Percentiles rank a stretch among this genome's conserved stretches.
Conservation (phyloP, 495 filamentous ascomycete species). For the Penicillium chermesinum region DNA sequence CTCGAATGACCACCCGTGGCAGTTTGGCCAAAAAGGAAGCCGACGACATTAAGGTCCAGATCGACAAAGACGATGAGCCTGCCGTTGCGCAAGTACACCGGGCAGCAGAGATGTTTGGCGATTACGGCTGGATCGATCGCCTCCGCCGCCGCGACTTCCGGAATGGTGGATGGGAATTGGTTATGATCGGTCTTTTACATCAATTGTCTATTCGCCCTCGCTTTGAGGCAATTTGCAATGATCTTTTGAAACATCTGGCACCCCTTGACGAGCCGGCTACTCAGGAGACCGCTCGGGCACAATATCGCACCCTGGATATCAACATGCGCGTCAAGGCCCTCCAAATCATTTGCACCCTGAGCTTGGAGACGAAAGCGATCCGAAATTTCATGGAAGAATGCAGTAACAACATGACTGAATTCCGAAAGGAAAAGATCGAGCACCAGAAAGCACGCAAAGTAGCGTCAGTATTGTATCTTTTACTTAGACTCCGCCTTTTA, state of each 20-base stretch:
- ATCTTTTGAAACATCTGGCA: slow-evolving; percentile 70
- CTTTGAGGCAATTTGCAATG: slow-evolving; percentile 66
- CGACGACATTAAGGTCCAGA: slow-evolving; percentile 52
- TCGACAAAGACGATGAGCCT: slow-evolving; percentile 22
- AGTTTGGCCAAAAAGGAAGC: slow-evolving; percentile 79
- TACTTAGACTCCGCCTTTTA: not conserved
- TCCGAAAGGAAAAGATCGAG: slow-evolving; percentile 92
- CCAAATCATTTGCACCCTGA: slow-evolving; percentile 82
- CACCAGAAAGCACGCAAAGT: slow-evolving; percentile 77
- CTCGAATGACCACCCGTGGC: slow-evolving; percentile 74
- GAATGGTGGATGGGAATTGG: slow-evolving; percentile 85
- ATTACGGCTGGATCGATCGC: slow-evolving; percentile 77
- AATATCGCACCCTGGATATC: slow-evolving; percentile 71
- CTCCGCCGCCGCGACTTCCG: slow-evolving; percentile 79
- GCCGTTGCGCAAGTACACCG: slow-evolving; percentile 54
- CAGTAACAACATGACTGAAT: slow-evolving; percentile 83
- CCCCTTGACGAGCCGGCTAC: slow-evolving; percentile 70
- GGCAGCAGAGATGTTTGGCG: slow-evolving; percentile 65
- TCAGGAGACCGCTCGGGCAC: slow-evolving; percentile 60
- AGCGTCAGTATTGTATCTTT: slow-evolving; percentile 55
- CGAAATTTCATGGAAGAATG: slow-evolving; percentile 86
- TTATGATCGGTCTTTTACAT: slow-evolving; percentile 80
- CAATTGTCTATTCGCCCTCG: slow-evolving; percentile 74
- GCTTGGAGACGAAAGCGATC: slow-evolving; percentile 77
- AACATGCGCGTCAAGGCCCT: slow-evolving; percentile 76